phyloP scores from a whole-genome alignment of 192 early-diverging fungal species.

The Chytriomyces hyalinus region DNA sequence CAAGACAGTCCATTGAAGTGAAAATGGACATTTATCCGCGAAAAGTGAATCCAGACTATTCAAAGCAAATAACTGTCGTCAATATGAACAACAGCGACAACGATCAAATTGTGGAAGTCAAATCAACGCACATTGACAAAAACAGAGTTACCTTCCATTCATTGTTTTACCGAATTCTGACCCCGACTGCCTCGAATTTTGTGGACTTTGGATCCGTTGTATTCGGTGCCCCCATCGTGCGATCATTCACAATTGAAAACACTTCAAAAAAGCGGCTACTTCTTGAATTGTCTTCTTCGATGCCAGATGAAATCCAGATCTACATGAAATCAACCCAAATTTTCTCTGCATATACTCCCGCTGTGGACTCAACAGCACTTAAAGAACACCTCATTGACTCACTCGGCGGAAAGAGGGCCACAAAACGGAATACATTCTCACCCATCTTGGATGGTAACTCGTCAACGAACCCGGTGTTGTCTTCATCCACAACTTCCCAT shows the following conservation, averaged over 20 bases:
- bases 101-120: conserved; percentile 88
- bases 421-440: conserved; percentile 43
- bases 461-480: not conserved
- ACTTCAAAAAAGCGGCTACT: conserved; percentile 64
- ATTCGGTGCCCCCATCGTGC: conserved; percentile 77
- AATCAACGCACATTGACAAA: conserved; percentile 94
- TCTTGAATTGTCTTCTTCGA: conserved; percentile 50
- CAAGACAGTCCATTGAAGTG: conserved; percentile 75
- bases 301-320: conserved; percentile 54
- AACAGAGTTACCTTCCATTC: conserved; percentile 97
- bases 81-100: conserved; percentile 89
- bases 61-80: conserved; percentile 93
- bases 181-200: conserved; percentile 87
- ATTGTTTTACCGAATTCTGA: conserved; percentile 90
- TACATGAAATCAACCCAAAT: conserved; percentile 34
- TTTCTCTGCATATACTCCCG: not conserved
- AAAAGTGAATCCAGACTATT: conserved; percentile 95
- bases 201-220: conserved; percentile 92
- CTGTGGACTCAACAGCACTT: conserved; percentile 18
- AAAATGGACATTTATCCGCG: conserved; percentile 96
- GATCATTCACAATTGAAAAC: conserved; percentile 85
- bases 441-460: conserved; percentile 35
- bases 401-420: conserved; percentile 51
- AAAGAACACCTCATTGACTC: conserved; percentile 40
- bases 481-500: not conserved